These are phyloP conservation scores for Cenchrus fungigraminus DNA, from an alignment of 176 grass and related monocot genomes.

Conservation along the genomic window DNA sequence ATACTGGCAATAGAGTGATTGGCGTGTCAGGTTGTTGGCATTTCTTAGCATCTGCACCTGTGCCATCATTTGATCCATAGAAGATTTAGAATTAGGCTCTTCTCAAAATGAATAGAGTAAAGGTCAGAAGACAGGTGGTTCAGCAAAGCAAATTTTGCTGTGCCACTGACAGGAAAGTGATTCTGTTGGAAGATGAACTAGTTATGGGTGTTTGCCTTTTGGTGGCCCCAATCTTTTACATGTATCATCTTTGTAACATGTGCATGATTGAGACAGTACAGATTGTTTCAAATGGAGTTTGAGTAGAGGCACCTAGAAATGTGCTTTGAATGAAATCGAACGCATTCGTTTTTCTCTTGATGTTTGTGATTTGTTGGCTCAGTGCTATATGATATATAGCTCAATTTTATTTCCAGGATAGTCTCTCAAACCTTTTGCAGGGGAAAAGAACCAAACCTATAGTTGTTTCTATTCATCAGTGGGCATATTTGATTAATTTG, in stretches of 20 bases:
- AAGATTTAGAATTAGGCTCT: slow-evolving; percentile 25
- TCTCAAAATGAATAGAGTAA: background rate
- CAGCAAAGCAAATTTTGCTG: slow-evolving; percentile 3
- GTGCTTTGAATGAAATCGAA: background rate
- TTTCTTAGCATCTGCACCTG: background rate
- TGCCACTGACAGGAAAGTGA: slow-evolving; percentile 16
- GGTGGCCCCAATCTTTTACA: background rate
- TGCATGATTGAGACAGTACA: slow-evolving; percentile 19
- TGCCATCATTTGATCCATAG: slow-evolving; percentile 1
- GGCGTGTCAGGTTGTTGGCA: slow-evolving; percentile 28
- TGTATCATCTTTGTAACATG: slow-evolving; percentile 24
- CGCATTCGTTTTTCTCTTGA: background rate
- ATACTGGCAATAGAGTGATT: slow-evolving; percentile 24
- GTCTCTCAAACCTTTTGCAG: no score
- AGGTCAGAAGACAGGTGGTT: slow-evolving; percentile 16
- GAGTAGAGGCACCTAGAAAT: background rate
- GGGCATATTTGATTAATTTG: no score
- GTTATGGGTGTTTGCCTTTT: background rate
- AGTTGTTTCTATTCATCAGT: no score
- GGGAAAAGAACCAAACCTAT: no score
- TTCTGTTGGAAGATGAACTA: background rate
- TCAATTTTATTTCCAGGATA: background rate
- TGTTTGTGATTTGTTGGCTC: background rate
- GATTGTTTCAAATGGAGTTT: background rate
- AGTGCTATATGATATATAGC: background rate